Base-by-base conservation (phyloP, 2,329 filamentous ascomycete species). In the Stachybotrys elegans region DNA sequence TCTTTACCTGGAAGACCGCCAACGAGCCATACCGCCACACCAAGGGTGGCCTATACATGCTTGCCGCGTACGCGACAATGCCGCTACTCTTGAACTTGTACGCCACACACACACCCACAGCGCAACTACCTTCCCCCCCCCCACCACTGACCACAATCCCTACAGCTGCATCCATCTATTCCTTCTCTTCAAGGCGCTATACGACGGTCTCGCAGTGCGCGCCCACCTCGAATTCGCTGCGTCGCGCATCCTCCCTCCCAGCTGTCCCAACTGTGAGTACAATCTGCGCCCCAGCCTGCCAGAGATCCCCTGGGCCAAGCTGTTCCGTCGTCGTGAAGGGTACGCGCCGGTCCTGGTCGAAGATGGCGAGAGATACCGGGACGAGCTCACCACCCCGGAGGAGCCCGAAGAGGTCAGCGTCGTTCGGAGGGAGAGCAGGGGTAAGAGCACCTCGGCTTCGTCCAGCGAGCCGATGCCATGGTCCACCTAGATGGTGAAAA, bases 21-120 rank as follows among this genome's bases (percentile, higher is more conserved):
- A 9, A 8, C 25, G 9, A 29, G 14, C 25, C 9, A 8, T 29
- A 14, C 9, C 9, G 9, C 14, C 25, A 62, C 31, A 48, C 50
- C 25, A 54, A 54, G 14, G 47, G 53, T 6, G 40, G 45, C 11
- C 47, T 68, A 40, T 62, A 58, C 32, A 69, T 69, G 66, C 57
- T 71, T 23, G 66, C 66, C 29, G 62, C 68, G 12, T 71, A 71
- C 49, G 61, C 61, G 11, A 71, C 68, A 4, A 60, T 71, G 16
- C 68, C 68, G 29, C 55, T 71, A 35, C 50, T 71, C 22, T 44
- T 63, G 25, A 69, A 63, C 50, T 68, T 70, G 69, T 70, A 56
- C 49, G 63, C 52, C 31, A 9, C 22, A 11, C 13, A n/a, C n/a
- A n/a, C n/a, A n/a, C n/a, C n/a, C n/a, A n/a, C n/a, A n/a, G n/a